phyloP scores from a whole-genome alignment of 257 asterid species.

The Fraxinus anomala region DNA sequence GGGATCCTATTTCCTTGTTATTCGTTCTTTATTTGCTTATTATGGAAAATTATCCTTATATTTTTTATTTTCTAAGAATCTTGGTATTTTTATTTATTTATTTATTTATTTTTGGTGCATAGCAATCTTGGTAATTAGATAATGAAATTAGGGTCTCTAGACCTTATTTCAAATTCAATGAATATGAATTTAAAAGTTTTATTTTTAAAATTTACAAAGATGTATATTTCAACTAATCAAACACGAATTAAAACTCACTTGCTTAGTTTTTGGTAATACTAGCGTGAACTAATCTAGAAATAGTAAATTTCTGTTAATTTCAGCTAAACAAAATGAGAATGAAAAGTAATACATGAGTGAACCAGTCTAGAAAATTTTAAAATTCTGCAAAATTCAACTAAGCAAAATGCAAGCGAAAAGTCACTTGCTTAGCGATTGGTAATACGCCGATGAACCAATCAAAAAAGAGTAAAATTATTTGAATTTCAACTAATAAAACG shows the following conservation, averaged over 20 bases:
- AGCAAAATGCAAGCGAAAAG: neutral
- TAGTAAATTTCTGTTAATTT: neutral
- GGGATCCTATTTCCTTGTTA: neutral
- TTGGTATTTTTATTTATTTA: neutral
- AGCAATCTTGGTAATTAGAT: neutral
- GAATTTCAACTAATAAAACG: neutral
- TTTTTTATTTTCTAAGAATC: neutral
- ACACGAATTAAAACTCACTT: neutral
- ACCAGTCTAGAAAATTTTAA: neutral
- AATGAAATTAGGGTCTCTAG: too few relatives aligned
- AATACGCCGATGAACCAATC: neutral
- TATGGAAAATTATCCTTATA: neutral
- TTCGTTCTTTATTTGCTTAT: constrained; percentile 26
- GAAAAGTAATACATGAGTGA: neutral
- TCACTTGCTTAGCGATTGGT: neutral
- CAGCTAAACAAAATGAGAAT: neutral
- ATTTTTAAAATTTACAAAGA: neutral
- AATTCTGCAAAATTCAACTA: neutral
- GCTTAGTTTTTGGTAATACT: too few relatives aligned
- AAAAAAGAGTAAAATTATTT: neutral
- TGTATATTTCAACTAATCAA: neutral
- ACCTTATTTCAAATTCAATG: neutral
- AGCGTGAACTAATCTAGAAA: neutral
- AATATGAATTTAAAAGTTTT: neutral
- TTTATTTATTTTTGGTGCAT: too few relatives aligned